Base-by-base conservation (phyloP, 1,284 basidiomycete genomes). In the Thelephora terrestris region DNA sequence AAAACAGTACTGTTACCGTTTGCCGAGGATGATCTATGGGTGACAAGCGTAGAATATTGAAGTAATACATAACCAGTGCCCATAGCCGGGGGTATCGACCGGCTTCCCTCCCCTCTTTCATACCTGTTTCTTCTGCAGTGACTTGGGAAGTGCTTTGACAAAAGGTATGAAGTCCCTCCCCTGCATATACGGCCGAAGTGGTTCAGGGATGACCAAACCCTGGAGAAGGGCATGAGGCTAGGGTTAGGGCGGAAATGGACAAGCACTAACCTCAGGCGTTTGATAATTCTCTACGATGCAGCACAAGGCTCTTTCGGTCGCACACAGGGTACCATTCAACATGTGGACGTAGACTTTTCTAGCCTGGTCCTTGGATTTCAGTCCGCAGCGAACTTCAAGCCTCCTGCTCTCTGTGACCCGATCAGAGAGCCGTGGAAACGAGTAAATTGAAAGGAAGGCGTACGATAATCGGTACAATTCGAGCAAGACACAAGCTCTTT, bases 261-360 rank as follows among this genome's bases (percentile, higher is more conserved):
- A 10, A 45, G 44, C 10, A 70, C 79, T 55, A 60, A 93, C 91
- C 50, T 97, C 92, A 0, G 85, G 76, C 1, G 93, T 98, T 71
- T 99, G 96, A 65, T 94, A 94, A 69, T 99, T 99, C 70, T 99
- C 95, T n/a, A 93, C 95, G 43, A 99, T 61, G 68, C 96, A 98
- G 69, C 95, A 98, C 24, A 99, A 71, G 1, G 95, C 91, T 39
- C 95, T 85, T 69, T 96, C 91, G 0, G 95, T 98, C 2, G 96
- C 95, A 58, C 93, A 97, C 29, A 99, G 77, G 0, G 96, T 99
- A 44, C 96, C 95, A 67, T 96, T 97, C 61, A 96, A 71, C 92
- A 97, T 97, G 72, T 97, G 93, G 2, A 94, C 92, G 66, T 95
- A 97, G 12, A 90, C 71, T 61, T 94, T 91, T 55, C 91, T 84